Conservation (phyloP, 305 asterid genomes). For the Fraxinus greggii region DNA sequence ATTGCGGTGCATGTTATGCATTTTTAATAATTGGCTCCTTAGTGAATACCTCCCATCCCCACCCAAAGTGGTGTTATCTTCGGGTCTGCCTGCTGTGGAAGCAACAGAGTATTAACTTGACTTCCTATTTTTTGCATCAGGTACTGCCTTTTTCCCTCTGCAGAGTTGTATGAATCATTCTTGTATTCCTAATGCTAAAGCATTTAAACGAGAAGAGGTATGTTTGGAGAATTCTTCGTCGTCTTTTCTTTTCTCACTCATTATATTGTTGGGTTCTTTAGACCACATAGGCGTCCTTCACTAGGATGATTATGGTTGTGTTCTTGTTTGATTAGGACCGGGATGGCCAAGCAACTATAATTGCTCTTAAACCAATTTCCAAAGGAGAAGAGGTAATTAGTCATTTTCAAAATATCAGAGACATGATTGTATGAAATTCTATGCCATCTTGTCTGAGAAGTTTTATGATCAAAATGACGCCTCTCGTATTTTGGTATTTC, state of each 20-base stretch:
- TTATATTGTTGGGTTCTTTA: not conserved
- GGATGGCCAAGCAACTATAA: slow-evolving; percentile 79
- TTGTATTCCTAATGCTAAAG: slow-evolving; percentile 84
- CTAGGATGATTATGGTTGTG: slow-evolving; percentile 2
- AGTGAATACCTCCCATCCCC: not conserved
- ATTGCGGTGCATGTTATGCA: not conserved
- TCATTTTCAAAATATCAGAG: not conserved
- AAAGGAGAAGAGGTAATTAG: slow-evolving; percentile 75
- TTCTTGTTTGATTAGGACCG: slow-evolving; percentile 51
- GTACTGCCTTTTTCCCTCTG: slow-evolving; percentile 84
- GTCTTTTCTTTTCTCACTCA: not conserved
- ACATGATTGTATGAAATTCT: not conserved
- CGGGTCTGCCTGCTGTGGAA: not conserved
- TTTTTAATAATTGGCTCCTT: not conserved
- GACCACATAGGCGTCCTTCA: not conserved
- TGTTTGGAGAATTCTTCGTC: not conserved
- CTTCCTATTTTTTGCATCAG: slow-evolving; percentile 39
- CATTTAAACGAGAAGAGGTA: slow-evolving; percentile 92
- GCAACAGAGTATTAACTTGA: not conserved
- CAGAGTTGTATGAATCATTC: slow-evolving; percentile 98
- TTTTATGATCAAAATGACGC: not conserved
- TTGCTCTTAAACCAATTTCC: slow-evolving; percentile 59
- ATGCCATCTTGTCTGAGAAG: not conserved
- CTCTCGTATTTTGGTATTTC: not conserved
- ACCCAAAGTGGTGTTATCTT: not conserved